These are phyloP conservation scores for Colletotrichum navitas DNA, from an alignment of 2,329 filamentous ascomycete species.

Conservation along the genomic window DNA sequence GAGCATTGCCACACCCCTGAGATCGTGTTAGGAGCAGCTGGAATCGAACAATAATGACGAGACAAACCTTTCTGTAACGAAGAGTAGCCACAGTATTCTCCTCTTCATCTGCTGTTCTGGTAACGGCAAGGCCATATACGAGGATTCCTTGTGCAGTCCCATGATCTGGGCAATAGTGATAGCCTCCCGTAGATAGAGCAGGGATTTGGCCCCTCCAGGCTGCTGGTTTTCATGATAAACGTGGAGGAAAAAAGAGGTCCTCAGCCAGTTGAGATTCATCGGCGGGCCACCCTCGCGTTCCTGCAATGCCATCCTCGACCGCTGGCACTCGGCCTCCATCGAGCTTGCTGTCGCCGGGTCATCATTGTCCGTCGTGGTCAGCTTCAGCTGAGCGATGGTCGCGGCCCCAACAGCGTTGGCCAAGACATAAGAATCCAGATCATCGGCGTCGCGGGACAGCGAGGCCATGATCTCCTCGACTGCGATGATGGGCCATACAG, in stretches of 20 bases:
- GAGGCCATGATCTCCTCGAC: constrained; percentile 56
- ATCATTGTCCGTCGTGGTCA: constrained; percentile 51
- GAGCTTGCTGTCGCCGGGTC: constrained; percentile 50
- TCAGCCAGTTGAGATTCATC: constrained; percentile 56
- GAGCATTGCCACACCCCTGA: constrained; percentile 62
- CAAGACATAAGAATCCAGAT: constrained; percentile 54
- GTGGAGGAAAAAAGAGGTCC: constrained; percentile 64
- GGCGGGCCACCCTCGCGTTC: constrained; percentile 47
- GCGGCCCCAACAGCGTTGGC: constrained; percentile 62
- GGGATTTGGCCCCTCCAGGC: constrained; percentile 59
- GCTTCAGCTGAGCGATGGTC: constrained; percentile 62
- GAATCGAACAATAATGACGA: neutral
- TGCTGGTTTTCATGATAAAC: constrained; percentile 64
- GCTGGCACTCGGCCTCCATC: constrained; percentile 54
- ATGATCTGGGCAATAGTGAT: constrained; percentile 66
- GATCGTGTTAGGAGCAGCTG: neutral
- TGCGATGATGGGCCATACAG: constrained; percentile 65
- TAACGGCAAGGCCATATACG: constrained; percentile 52
- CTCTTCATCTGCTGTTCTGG: constrained; percentile 60
- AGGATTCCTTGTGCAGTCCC: constrained; percentile 58
- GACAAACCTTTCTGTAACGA: constrained; percentile 56
- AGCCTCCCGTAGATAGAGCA: constrained; percentile 63
- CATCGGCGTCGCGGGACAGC: constrained; percentile 51
- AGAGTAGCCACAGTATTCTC: constrained; percentile 53
- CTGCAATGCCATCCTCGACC: constrained; percentile 44